A percentile compares a stretch with the other conserved stretches of the same genome.
Evolutionary conservation across 768 basidiomycete genomes (phyloP).

Genomic region (Galerina sulciceps): DNA sequence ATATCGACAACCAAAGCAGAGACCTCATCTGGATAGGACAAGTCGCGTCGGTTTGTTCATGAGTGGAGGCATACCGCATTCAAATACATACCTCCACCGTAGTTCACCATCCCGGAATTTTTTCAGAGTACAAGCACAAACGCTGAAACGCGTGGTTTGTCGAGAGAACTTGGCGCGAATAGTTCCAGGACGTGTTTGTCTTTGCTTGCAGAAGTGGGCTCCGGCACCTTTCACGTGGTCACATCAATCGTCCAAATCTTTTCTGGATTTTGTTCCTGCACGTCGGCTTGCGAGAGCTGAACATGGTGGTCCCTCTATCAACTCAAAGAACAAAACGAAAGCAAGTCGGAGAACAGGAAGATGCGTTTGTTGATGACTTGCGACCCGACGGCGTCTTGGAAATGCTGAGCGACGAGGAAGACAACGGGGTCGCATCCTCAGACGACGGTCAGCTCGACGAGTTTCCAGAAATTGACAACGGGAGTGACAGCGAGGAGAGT

Average conservation of each 20-base stretch:
- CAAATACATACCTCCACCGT: conserved; percentile 74
- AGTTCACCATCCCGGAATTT: conserved; percentile 66
- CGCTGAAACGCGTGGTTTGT: not conserved
- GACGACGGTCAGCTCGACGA: conserved; percentile 69
- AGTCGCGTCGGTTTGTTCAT: conserved; percentile 5
- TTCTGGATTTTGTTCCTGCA: conserved; percentile 17
- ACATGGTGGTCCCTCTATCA: conserved; percentile 21
- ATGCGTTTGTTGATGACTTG: conserved; percentile 33
- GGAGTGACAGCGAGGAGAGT: conserved; percentile 56
- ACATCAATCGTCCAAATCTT: conserved; percentile 18
- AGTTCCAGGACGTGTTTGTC: conserved; percentile 15
- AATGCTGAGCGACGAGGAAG: conserved; percentile 78
- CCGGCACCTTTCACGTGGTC: conserved; percentile 17
- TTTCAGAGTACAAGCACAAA: not conserved
- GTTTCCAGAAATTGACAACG: conserved; percentile 70
- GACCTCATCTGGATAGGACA: conserved; percentile 77
- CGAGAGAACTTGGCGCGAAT: not conserved
- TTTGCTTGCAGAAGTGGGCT: conserved; percentile 8
- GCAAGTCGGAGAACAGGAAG: conserved; percentile 43
- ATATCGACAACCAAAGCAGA: conserved; percentile 95
- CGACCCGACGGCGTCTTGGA: conserved; percentile 56
- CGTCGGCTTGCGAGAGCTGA: not conserved
- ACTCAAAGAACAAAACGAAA: conserved; percentile 63
- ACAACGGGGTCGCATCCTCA: conserved; percentile 45
- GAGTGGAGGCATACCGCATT: not conserved